Evolutionary conservation across 2,329 filamentous ascomycete genomes (phyloP).

Genomic region (Septoria petroselini): DNA sequence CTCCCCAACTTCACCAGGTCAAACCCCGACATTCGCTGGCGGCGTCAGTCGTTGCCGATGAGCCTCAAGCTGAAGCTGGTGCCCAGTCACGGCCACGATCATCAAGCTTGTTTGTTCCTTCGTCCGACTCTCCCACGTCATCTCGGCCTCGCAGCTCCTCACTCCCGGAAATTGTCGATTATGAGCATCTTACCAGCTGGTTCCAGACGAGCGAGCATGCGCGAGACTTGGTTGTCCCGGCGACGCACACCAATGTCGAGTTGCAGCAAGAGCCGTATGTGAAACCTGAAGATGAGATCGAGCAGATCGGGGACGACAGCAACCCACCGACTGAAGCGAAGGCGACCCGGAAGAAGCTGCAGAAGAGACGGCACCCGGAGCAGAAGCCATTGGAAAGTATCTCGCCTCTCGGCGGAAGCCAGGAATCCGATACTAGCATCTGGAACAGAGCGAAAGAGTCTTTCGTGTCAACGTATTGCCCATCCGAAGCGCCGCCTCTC

Average conservation of each 20-base stretch:
- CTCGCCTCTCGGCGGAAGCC: conserved; percentile 6
- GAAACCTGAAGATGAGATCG: conserved; percentile 18
- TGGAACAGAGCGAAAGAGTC: conserved; percentile 20
- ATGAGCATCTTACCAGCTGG: conserved; percentile 8
- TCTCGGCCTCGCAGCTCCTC: conserved; percentile 6
- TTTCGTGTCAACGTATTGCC: conserved; percentile 21
- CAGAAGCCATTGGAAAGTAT: conserved; percentile 2
- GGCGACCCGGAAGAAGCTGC: conserved; percentile 17
- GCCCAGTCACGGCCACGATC: conserved; percentile 6
- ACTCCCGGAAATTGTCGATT: conserved; percentile 10
- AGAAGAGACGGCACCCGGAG: conserved; percentile 13
- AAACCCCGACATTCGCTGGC: background rate
- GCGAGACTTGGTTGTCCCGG: conserved; percentile 12
- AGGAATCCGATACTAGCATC: conserved; percentile 14
- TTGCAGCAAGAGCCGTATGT: background rate
- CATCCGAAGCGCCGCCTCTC: conserved; percentile 20
- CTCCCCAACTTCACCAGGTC: background rate
- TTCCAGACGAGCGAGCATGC: conserved; percentile 14
- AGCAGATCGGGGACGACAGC: conserved; percentile 7
- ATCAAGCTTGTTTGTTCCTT: conserved; percentile 2
- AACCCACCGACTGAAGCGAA: conserved; percentile 4
- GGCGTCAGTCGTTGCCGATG: background rate
- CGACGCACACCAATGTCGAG: background rate
- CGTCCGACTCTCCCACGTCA: background rate
- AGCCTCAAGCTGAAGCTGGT: background rate